These are phyloP conservation scores for Crithidia bombi DNA, from an alignment of 208 protist genomes.

Conservation along the genomic window DNA sequence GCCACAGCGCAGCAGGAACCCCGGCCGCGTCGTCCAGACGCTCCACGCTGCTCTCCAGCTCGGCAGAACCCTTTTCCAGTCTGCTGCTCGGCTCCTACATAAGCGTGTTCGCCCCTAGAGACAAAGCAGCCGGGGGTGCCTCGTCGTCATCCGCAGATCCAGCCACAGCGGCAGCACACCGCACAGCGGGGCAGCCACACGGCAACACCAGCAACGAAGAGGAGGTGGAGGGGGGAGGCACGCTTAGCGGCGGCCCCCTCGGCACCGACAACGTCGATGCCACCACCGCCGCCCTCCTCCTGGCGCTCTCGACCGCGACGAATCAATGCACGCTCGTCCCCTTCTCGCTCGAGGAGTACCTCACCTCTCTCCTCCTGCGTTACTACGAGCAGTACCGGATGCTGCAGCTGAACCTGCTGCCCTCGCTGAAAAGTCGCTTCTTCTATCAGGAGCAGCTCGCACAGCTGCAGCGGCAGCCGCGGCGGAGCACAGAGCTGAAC, in stretches of 20 bases:
- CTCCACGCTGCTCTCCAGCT: constrained; percentile 9
- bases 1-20: neutral
- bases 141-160: neutral
- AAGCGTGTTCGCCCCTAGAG: constrained; percentile 13
- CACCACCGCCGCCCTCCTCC: constrained; percentile 27
- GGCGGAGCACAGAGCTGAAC: constrained; percentile 40
- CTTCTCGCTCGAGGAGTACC: constrained; percentile 61
- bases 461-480: constrained; percentile 43
- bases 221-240: neutral
- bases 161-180: neutral
- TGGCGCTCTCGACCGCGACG: constrained; percentile 38
- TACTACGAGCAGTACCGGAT: constrained; percentile 84
- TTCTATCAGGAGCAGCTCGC: constrained; percentile 73
- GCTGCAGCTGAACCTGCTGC: constrained; percentile 71
- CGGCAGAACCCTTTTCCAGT: constrained; percentile 20
- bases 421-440: constrained; percentile 54
- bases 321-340: constrained; percentile 34
- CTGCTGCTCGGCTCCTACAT: constrained; percentile 27
- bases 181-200: neutral
- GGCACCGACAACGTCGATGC: constrained; percentile 17
- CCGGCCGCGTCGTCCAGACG: neutral
- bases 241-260: neutral
- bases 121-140: neutral
- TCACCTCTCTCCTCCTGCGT: constrained; percentile 64
- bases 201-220: neutral